Percentiles rank a stretch among this genome's conserved stretches.
These are phyloP conservation scores for Brassica incana DNA, from an alignment of 345 rosid species.

Conservation along the genomic window DNA sequence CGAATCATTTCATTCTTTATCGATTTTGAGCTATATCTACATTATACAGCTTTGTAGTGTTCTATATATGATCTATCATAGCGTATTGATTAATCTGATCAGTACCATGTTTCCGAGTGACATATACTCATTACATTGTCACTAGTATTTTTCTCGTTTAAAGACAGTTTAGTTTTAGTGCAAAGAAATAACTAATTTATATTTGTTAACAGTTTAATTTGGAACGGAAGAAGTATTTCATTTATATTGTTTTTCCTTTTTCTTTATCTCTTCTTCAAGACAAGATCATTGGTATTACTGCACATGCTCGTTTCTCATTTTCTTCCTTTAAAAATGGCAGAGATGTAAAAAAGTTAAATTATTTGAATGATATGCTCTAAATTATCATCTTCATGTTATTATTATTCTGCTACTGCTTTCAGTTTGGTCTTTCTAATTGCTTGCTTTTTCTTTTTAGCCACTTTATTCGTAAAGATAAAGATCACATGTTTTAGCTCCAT, in stretches of 20 bases:
- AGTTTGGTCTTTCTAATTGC: slow-evolving; percentile 29
- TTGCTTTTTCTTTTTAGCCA: slow-evolving; percentile 29
- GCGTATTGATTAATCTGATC: too few relatives aligned
- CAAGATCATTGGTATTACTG: slow-evolving; percentile 19
- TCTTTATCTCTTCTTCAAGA: background rate
- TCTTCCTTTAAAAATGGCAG: slow-evolving; percentile 14
- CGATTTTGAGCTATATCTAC: background rate
- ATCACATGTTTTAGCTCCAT: slow-evolving; percentile 41
- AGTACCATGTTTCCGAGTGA: too few relatives aligned
- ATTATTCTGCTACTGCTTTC: slow-evolving; percentile 28
- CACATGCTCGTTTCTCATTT: slow-evolving; percentile 23
- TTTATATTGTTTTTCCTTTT: background rate
- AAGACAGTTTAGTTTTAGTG: too few relatives aligned
- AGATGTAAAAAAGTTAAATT: slow-evolving; percentile 9
- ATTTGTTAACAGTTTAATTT: background rate
- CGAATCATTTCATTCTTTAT: background rate
- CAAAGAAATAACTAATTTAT: too few relatives aligned
- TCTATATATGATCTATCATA: too few relatives aligned
- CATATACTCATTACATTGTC: too few relatives aligned
- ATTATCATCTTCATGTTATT: slow-evolving; percentile 11
- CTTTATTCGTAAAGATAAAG: slow-evolving; percentile 45
- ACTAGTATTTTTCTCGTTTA: too few relatives aligned
- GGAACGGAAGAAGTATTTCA: background rate
- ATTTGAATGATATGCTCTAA: slow-evolving; percentile 24
- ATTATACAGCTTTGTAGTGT: background rate